These are phyloP conservation scores for Nidula microcarpa DNA, from an alignment of 768 basidiomycete species.

Conservation along the genomic window DNA sequence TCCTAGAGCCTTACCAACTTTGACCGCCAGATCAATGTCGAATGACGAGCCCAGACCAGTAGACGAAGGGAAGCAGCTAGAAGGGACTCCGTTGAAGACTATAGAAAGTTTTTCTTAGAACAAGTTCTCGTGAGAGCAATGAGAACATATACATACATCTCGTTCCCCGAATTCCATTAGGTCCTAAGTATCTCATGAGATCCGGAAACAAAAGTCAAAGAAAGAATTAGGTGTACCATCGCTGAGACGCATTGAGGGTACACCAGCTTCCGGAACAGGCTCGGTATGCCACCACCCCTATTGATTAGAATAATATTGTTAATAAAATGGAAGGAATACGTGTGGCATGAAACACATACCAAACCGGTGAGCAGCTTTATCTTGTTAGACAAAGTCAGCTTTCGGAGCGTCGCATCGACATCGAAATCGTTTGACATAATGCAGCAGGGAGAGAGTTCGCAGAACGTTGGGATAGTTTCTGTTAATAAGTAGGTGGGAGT, in stretches of 20 bases:
- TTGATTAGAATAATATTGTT: not conserved
- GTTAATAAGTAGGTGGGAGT: not conserved
- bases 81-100: conserved; percentile 56
- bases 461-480: too few relatives aligned
- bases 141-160: conserved; percentile 26
- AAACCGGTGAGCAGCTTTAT: conserved; percentile 41
- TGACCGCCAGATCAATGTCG: conserved; percentile 42
- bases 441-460: not conserved
- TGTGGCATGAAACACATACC: conserved; percentile 15
- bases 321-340: not conserved
- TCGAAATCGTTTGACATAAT: conserved; percentile 25
- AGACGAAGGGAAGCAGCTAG: conserved; percentile 56
- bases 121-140: conserved; percentile 40
- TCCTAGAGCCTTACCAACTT: conserved; percentile 48
- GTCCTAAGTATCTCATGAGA: conserved; percentile 23
- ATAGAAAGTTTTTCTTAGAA: conserved; percentile 2
- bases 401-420: conserved; percentile 30
- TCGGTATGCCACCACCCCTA: conserved; percentile 50
- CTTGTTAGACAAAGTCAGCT: conserved; percentile 34
- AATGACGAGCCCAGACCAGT: conserved; percentile 57
- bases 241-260: conserved; percentile 41
- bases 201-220: not conserved
- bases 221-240: conserved; percentile 28
- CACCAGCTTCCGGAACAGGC: conserved; percentile 31
- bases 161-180: conserved; percentile 47